Evolutionary conservation across 2,329 filamentous ascomycete genomes (phyloP).

Genomic region (Colletotrichum theobromicola): DNA sequence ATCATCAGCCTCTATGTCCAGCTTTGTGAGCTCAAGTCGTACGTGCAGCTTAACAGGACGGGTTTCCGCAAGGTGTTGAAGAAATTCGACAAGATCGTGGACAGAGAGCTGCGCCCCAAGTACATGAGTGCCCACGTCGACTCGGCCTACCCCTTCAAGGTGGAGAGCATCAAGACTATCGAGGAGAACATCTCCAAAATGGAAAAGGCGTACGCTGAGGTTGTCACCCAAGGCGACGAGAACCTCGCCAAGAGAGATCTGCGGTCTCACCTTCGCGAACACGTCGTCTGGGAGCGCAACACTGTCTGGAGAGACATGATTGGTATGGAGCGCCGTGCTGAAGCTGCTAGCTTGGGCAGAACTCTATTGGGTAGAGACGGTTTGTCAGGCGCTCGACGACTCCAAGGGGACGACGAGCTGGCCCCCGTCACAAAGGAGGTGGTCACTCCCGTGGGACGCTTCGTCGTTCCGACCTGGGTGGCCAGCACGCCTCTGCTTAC

Average conservation of each 20-base stretch:
- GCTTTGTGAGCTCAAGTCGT: slow-evolving; percentile 94
- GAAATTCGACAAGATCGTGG: slow-evolving; percentile 97
- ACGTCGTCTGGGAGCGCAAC: slow-evolving; percentile 98
- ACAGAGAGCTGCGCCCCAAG: slow-evolving; percentile 76
- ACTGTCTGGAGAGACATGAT: slow-evolving; percentile 99
- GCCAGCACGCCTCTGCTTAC: slow-evolving; percentile 82
- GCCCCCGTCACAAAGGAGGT: slow-evolving; percentile 69
- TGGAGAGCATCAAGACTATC: slow-evolving; percentile 72
- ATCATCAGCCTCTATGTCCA: slow-evolving; percentile 88
- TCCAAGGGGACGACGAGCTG: slow-evolving; percentile 85
- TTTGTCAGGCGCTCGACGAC: slow-evolving; percentile 68
- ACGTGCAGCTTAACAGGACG: slow-evolving; percentile 93
- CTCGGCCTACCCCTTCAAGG: slow-evolving; percentile 80
- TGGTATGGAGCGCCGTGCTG: slow-evolving; percentile 92
- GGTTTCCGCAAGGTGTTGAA: slow-evolving; percentile 97
- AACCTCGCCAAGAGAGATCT: slow-evolving; percentile 82
- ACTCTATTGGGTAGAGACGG: slow-evolving; percentile 80
- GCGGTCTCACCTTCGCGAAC: slow-evolving; percentile 88
- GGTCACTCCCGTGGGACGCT: slow-evolving; percentile 78
- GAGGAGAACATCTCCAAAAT: slow-evolving; percentile 76
- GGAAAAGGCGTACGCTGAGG: slow-evolving; percentile 79
- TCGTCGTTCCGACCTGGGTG: slow-evolving; percentile 81
- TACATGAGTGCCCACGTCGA: slow-evolving; percentile 81
- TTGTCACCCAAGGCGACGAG: slow-evolving; percentile 83
- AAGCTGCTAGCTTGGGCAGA: slow-evolving; percentile 89